These are phyloP conservation scores for Endoconidiophora laricicola DNA, from an alignment of 2,329 filamentous ascomycete species.

Conservation along the genomic window DNA sequence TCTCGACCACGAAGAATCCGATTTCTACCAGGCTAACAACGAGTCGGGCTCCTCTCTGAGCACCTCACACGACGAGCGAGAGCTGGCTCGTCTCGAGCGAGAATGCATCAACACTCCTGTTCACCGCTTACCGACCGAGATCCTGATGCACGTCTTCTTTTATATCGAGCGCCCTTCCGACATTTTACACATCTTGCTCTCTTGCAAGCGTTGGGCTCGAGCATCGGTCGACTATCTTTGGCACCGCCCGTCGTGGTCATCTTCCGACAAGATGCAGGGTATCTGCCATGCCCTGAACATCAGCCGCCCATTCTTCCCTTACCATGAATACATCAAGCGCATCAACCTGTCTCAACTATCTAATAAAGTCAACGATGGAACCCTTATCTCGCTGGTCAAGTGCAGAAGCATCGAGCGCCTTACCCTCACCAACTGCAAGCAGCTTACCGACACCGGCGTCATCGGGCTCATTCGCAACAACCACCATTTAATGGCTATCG, in stretches of 20 bases:
- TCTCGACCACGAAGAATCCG: constrained; percentile 76
- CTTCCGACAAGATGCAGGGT: constrained; percentile 62
- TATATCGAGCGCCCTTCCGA: constrained; percentile 64
- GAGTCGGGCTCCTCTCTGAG: constrained; percentile 88
- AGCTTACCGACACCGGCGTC: constrained; percentile 70
- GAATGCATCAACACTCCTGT: constrained; percentile 60
- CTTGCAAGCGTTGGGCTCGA: constrained; percentile 84
- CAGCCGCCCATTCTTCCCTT: constrained; percentile 66
- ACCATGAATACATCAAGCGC: constrained; percentile 78
- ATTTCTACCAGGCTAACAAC: constrained; percentile 78
- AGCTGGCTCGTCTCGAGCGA: constrained; percentile 53
- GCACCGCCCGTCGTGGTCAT: constrained; percentile 84
- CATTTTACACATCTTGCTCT: constrained; percentile 74
- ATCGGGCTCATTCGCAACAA: constrained; percentile 66
- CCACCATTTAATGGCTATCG: constrained; percentile 66
- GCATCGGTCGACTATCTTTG: constrained; percentile 88
- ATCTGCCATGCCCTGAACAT: constrained; percentile 66
- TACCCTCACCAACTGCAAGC: constrained; percentile 77
- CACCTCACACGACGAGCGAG: constrained; percentile 52
- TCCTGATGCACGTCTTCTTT: constrained; percentile 82
- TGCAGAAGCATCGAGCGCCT: constrained; percentile 88
- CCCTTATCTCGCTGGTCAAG: constrained; percentile 59
- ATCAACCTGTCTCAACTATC: constrained; percentile 74
- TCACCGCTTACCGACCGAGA: constrained; percentile 75
- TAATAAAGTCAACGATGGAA: constrained; percentile 69